A percentile compares a stretch with the other conserved stretches of the same genome.
These are phyloP conservation scores for Aureobasidium sp. DNA, from an alignment of 2,329 filamentous ascomycete species.

Conservation along the genomic window DNA sequence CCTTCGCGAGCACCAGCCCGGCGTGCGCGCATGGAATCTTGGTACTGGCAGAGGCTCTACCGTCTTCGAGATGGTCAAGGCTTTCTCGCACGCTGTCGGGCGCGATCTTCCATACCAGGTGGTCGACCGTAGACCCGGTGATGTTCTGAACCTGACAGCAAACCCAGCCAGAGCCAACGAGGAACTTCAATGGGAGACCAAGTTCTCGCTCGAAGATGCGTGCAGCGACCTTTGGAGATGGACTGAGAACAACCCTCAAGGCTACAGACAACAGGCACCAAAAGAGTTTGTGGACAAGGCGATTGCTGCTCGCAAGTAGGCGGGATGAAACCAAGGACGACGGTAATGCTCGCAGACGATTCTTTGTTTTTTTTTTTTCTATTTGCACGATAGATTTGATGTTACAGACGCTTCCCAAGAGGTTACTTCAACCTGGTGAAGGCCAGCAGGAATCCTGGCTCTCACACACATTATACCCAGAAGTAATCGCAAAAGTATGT, in stretches of 20 bases:
- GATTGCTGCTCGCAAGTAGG: constrained; percentile 23
- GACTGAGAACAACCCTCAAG: constrained; percentile 94
- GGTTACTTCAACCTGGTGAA: not conserved
- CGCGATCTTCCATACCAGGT: constrained; percentile 82
- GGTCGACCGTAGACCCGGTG: constrained; percentile 71
- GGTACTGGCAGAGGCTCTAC: constrained; percentile 92
- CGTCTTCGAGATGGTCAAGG: constrained; percentile 94
- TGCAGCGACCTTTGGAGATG: constrained; percentile 94
- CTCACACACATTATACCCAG: constrained; percentile 7
- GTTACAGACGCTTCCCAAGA: not conserved
- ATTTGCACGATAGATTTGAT: constrained; percentile 8
- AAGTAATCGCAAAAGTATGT: not conserved
- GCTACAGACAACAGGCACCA: constrained; percentile 88
- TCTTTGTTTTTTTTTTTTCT: not conserved
- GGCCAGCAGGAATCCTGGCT: constrained; percentile 1
- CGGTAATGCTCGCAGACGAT: constrained; percentile 8
- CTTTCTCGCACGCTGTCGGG: constrained; percentile 82
- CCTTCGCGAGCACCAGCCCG: constrained; percentile 74
- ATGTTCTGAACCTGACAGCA: constrained; percentile 90
- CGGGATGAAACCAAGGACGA: not conserved
- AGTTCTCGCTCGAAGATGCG: constrained; percentile 83
- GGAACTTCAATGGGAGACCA: constrained; percentile 88
- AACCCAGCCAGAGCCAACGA: constrained; percentile 80
- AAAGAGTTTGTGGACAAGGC: constrained; percentile 62
- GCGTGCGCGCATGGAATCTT: constrained; percentile 92